Conservation (phyloP, 768 basidiomycete species). For the Auriculariales sp. region DNA sequence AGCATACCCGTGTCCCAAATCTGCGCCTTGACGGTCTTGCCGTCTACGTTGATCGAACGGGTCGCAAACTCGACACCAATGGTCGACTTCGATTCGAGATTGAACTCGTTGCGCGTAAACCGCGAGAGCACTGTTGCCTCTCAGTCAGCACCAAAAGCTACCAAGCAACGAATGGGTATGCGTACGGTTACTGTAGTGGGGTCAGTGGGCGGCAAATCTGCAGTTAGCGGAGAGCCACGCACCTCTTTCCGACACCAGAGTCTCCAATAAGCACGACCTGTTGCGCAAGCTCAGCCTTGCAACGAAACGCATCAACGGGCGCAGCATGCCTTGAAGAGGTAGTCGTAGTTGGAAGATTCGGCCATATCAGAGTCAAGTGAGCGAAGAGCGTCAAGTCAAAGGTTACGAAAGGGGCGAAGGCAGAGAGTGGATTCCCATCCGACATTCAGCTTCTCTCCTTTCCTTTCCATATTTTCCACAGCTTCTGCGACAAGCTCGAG, state of each 20-base stretch:
- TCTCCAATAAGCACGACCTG: neutral
- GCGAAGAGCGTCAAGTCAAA: too few relatives aligned
- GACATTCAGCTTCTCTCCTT: too few relatives aligned
- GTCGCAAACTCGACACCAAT: constrained; percentile 39
- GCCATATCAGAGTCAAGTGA: constrained; percentile 53
- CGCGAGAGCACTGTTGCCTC: constrained; percentile 35
- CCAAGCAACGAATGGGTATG: neutral
- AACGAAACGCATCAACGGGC: neutral
- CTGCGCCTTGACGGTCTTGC: constrained; percentile 36
- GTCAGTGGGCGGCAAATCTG: neutral
- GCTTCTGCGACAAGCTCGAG: too few relatives aligned
- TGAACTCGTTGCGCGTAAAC: constrained; percentile 36
- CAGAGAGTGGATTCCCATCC: too few relatives aligned
- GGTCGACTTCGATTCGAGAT: constrained; percentile 35
- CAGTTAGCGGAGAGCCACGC: neutral
- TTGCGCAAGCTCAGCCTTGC: neutral
- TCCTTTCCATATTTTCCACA: too few relatives aligned
- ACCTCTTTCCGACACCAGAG: neutral
- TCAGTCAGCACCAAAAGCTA: neutral
- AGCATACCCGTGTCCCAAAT: constrained; percentile 35
- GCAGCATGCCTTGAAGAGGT: constrained; percentile 73
- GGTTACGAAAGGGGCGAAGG: too few relatives aligned
- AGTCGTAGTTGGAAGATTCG: constrained; percentile 95
- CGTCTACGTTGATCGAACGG: constrained; percentile 29
- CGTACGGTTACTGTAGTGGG: neutral